Evolutionary conservation across 768 basidiomycete species (phyloP).

Genomic region (Dictyophora rubrovolvata): DNA sequence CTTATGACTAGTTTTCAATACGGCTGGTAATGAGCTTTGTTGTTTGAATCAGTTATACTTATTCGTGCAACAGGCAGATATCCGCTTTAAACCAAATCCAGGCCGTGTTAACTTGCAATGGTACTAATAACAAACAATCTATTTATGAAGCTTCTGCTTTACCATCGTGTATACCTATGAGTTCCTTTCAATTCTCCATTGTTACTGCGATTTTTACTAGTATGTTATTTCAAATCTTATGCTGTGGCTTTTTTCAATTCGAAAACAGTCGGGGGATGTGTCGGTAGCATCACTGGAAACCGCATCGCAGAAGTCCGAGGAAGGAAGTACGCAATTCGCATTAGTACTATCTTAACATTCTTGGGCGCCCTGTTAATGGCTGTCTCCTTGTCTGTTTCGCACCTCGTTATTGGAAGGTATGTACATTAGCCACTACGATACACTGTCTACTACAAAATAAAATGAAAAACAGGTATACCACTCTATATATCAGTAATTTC

Average conservation of each 20-base stretch:
- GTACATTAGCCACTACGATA: slow-evolving; percentile 12
- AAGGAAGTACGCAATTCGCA: slow-evolving; percentile 52
- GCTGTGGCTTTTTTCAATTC: not conserved
- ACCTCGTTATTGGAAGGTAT: slow-evolving; percentile 59
- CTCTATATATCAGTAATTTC: too few relatives aligned
- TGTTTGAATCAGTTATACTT: not conserved
- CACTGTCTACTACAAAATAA: too few relatives aligned
- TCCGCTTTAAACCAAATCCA: slow-evolving; percentile 87
- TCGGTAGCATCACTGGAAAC: slow-evolving; percentile 64
- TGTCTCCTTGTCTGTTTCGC: slow-evolving; percentile 42
- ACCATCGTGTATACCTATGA: slow-evolving; percentile 74
- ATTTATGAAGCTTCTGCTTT: slow-evolving; percentile 27
- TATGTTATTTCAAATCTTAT: slow-evolving; percentile 8
- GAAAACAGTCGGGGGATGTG: slow-evolving; percentile 56
- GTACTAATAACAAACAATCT: slow-evolving; percentile 3
- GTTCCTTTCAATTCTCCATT: slow-evolving; percentile 63
- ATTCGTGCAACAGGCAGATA: slow-evolving; percentile 59
- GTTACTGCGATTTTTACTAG: slow-evolving; percentile 76
- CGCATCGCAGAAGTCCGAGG: slow-evolving; percentile 61
- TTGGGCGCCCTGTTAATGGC: slow-evolving; percentile 59
- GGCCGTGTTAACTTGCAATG: slow-evolving; percentile 60
- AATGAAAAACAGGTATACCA: too few relatives aligned
- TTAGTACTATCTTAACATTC: slow-evolving; percentile 46
- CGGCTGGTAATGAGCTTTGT: slow-evolving; percentile 4
- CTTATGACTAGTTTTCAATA: slow-evolving; percentile 8